Base-by-base conservation (phyloP, 108 stramenopile genomes). In the Bacterosira constricta region DNA sequence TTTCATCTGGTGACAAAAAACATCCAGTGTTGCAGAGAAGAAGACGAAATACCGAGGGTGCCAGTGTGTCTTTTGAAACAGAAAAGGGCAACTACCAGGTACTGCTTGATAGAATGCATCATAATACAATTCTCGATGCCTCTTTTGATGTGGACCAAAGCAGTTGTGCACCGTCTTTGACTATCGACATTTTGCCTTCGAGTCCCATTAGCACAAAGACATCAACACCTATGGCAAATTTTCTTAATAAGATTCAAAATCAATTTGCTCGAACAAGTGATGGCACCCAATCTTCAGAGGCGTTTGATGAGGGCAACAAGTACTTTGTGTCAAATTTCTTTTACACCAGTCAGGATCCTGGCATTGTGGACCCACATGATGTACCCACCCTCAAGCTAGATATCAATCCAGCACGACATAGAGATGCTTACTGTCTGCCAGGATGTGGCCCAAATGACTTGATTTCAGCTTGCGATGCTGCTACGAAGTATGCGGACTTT, bases 321-420 rank as follows among this genome's bases (percentile, higher is more conserved):
- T 30, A 58, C 18, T 77, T 69, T 25, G 32, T 77, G n/a, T 34
- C 62, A 13, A 77, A 77, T 50, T 70, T 57, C 44, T 64, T 77
- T 23, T 77, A 77, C 46, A 70, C 76, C 4, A 44, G 30, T 8
- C 51, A 57, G 20, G 60, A 68, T 41, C 27, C 54, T 6, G 32
- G 26, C 11, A 60, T 49, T 34, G 32, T 25, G 7, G 21, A 49
- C 29, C 26, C 45, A n/a, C 27, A 64, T 4, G 66, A 38, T 21
- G 20, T 49, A 1, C 13, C 26, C n/a, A 45, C 63, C 32, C 68
- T 69, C 38, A 77, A 70, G 41, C 26, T 78, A 4, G 69, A 78
- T 18, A 78, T 78, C 10, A 70, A 70, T 55, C 57, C 69, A 21
- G 57, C 51, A 30, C 37, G 31, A 34, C 45, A 29, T 23, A 70